phyloP scores from a whole-genome alignment of 75 land plant species.

The Cupressus sempervirens region DNA sequence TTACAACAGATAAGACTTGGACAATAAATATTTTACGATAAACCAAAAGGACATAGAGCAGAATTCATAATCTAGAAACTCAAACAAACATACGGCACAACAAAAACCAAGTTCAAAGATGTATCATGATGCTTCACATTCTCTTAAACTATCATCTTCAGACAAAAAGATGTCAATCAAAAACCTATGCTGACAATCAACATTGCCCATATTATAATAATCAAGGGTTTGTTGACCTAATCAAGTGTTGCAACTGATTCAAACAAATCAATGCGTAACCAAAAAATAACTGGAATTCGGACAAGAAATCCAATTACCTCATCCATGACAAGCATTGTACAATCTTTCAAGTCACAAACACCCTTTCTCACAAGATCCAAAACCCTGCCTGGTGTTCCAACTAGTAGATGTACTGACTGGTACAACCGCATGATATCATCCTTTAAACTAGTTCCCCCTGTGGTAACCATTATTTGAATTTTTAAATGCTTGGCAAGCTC shows the following conservation, averaged over 20 bases:
- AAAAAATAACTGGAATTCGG: neutral
- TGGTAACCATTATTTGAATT: conserved; percentile 36
- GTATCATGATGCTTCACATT: neutral
- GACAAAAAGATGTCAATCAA: neutral
- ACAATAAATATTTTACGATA: neutral
- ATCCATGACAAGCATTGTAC: conserved; percentile 40
- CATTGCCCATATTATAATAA: neutral
- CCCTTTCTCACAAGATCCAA: conserved; percentile 32
- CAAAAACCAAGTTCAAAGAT: neutral
- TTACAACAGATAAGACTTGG: neutral
- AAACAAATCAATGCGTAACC: neutral
- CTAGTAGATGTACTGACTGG: conserved; percentile 37
- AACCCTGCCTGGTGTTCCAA: conserved; percentile 38
- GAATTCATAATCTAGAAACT: conserved; percentile 1
- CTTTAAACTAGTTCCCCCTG: conserved; percentile 40
- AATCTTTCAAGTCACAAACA: conserved; percentile 32
- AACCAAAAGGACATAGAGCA: neutral
- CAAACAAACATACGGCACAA: neutral
- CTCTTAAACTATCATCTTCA: neutral
- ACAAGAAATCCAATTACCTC: conserved; percentile 18
- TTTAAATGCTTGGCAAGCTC: conserved; percentile 39
- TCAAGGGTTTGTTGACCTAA: neutral
- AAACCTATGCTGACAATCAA: neutral
- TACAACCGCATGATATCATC: conserved; percentile 43
- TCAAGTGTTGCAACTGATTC: neutral